Base-by-base conservation (phyloP, 176 grass and related monocot genomes). In the Tillandsia fasciculata region DNA sequence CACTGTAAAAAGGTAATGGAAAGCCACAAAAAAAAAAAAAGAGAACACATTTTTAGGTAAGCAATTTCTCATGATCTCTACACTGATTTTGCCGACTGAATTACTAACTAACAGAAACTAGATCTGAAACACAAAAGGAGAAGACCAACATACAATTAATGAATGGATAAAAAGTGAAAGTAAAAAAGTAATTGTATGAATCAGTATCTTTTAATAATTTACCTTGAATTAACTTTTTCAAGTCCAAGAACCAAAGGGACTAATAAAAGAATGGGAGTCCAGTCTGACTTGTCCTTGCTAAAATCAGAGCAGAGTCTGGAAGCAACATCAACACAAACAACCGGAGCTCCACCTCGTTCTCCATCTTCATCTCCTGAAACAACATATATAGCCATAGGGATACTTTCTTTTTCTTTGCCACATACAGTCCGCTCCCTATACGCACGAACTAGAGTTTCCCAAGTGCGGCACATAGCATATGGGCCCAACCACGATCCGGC, bases 221-320 rank as follows among this genome's bases (percentile, higher is more conserved):
- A 90, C 94, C 95, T 99, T 70, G 90, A 87, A 82, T 99, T 99
- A 74, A 94, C 77, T 84, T 90, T 99, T 63, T 99, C 95, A 58
- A 91, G 72, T 14, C 95, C 90, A 84, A 99, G 95, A 80, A 99
- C 90, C 68, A 99, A 71, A 61, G 89, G 95, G 63, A 99, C 90
- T 52, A 94, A 78, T 49, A 99, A 86, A 76, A 99, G 87, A 82
- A 91, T 88, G 47, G 89, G 79, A 23, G 86, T 81, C 94, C 86
- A 87, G 11, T 51, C 9, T 49, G 65, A 53, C 22, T 85, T 74
- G 73, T 26, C 71, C 71, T 87, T 83, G 49, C 66, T 85, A 74
- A 89, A 87, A 81, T 84, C 73, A 65, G 75, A 69, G 73, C 83
- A 91, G 73, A 90, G 86, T 80, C 80, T 83, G 77, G 85, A 67